A percentile compares a stretch with the other conserved stretches of the same genome.
Conservation (phyloP, 176 grass and related monocot species). For the Eragrostis nindensis region DNA sequence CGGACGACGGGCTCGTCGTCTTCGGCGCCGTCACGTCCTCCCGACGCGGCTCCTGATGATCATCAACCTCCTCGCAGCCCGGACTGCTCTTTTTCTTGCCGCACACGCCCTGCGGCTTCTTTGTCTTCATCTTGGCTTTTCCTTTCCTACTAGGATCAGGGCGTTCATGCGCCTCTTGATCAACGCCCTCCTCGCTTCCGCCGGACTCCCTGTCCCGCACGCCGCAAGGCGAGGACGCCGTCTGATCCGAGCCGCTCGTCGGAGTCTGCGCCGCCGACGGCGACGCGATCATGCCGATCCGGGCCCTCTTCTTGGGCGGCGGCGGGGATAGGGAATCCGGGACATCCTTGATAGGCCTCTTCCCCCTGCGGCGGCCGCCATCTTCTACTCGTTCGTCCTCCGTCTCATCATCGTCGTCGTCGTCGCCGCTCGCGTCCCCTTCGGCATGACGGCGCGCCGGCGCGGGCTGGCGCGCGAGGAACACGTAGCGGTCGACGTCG, state of each 20-base stretch:
- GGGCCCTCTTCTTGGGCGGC: slow-evolving; percentile 20
- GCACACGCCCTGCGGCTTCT: background rate
- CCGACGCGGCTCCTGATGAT: background rate
- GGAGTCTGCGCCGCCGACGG: background rate
- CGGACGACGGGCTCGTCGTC: background rate
- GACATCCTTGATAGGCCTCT: background rate
- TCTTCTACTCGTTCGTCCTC: background rate
- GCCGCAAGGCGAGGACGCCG: background rate
- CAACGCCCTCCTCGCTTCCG: background rate
- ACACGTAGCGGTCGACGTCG: slow-evolving; percentile 46
- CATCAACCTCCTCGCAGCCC: background rate
- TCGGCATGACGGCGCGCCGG: background rate
- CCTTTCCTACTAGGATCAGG: background rate
- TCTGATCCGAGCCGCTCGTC: background rate
- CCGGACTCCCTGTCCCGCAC: background rate
- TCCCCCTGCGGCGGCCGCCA: background rate
- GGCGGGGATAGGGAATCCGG: background rate
- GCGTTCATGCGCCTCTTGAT: background rate
- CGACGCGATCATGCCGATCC: background rate
- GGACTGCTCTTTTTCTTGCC: background rate
- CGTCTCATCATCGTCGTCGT: background rate
- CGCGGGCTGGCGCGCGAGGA: slow-evolving; percentile 41
- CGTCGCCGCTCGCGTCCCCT: background rate
- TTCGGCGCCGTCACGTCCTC: background rate
- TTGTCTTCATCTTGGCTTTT: slow-evolving; percentile 5